Evolutionary conservation across 306 rosid species (phyloP), one percentile per base, ranked within the genome.

Genomic region (Vachellia pachyceras): DNA sequence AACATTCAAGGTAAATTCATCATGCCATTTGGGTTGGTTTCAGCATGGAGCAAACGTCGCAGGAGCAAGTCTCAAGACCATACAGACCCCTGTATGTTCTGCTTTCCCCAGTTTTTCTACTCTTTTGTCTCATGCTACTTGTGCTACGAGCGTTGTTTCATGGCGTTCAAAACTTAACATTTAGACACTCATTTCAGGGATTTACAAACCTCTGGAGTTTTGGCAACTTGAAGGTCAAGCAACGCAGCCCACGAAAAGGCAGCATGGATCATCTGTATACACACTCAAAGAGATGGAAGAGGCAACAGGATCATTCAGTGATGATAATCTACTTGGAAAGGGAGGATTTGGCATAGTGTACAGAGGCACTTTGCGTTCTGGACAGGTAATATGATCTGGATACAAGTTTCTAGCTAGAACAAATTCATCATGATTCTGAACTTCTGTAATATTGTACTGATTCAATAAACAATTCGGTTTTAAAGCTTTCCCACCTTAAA

Each of bases 271-370:
- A 52, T 78, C 88, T 18, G 92, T 92, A 45, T 95, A 85, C 87
- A 95, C 95, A 12, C 89, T 92, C 81, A 91, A 79, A 81, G 97
- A 92, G 75, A 95, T 91, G 98, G 97, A 91, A 76, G 94, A 86
- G 78, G 97, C 98, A 54, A 91, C 98, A 10, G 82, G 85, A 75
- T 90, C 92, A 76, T 95, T 92, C 87, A 81, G 91, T 64, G 98
- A 94, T 3, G 87, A 81, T n/a, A 92, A 95, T 84, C 84, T 95
- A 3, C 86, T 95, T 36, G 98, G 97, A 0, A 95, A 92, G 86
- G 98, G 98, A 70, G 98, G 98, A 14, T 95, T 95, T 68, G 98
- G 97, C 29, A 89, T 84, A 14, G 98, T 95, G 22, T 92, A 95
- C 80, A 67, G 77, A 7, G 98, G 97, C 29, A 88, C 84, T 87